A percentile compares a stretch with the other conserved stretches of the same genome.
phyloP scores from a whole-genome alignment of 768 basidiomycete species.

The Tulasnella sp. region DNA sequence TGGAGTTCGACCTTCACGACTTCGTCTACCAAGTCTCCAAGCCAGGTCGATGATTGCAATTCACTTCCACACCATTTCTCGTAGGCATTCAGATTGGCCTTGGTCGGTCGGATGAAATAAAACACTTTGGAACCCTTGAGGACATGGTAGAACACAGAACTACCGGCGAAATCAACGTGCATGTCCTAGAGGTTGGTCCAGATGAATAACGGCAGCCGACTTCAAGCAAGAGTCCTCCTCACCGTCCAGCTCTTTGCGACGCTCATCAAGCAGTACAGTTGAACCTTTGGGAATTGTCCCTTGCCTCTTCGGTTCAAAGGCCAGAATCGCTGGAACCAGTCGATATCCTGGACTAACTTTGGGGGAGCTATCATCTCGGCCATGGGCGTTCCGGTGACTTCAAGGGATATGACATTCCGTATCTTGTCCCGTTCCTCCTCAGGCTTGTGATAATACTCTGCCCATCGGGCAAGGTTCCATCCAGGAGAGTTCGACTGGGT shows the following conservation, averaged over 20 bases:
- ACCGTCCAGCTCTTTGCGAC: conserved; percentile 92
- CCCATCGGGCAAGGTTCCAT: conserved; percentile 90
- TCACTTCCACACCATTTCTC: conserved; percentile 93
- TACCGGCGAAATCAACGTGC: conserved; percentile 98
- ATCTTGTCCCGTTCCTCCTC: conserved; percentile 70
- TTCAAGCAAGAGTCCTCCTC: conserved; percentile 27
- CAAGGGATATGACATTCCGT: conserved; percentile 90
- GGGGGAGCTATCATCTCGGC: conserved; percentile 77
- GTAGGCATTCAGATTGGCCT: conserved; percentile 78
- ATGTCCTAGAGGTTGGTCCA: conserved; percentile 57
- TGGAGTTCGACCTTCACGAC: conserved; percentile 76
- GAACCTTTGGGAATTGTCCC: conserved; percentile 86
- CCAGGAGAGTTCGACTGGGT: conserved; percentile 77
- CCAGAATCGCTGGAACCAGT: conserved; percentile 98
- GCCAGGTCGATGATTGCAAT: conserved; percentile 77
- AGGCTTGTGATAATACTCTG: conserved; percentile 69
- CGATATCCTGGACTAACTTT: conserved; percentile 73
- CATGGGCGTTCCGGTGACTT: conserved; percentile 79
- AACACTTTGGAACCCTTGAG: conserved; percentile 85
- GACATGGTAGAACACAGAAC: conserved; percentile 96
- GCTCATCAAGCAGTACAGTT: conserved; percentile 95
- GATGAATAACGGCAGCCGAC: not conserved
- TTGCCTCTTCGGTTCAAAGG: conserved; percentile 63
- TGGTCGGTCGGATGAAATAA: conserved; percentile 88
- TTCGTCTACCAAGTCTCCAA: conserved; percentile 87